Percentiles rank a stretch among this genome's conserved stretches.
Evolutionary conservation across 441 rosid genomes (phyloP).

Genomic region (Capsella rubella): DNA sequence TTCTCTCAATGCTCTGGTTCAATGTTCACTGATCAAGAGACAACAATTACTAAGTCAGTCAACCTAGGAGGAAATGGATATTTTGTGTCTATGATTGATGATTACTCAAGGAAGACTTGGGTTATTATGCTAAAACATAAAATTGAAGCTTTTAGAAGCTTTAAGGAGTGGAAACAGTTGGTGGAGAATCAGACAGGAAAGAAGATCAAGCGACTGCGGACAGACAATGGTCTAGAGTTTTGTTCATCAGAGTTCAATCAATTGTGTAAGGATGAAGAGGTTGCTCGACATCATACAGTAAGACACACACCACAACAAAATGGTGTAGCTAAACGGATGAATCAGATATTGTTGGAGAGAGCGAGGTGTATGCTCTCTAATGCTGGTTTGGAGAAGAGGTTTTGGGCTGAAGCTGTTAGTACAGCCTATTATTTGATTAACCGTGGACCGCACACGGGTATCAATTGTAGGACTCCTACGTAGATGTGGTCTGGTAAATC

Average conservation of each 20-base stretch:
- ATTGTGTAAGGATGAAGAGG: not conserved
- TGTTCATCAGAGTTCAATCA: not conserved
- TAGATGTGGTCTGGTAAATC: not conserved
- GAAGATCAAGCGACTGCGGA: not conserved
- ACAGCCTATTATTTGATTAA: not conserved
- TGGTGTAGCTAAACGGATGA: not conserved
- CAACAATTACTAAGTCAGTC: no score
- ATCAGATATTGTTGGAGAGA: not conserved
- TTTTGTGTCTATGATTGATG: not conserved
- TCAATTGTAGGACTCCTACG: not conserved
- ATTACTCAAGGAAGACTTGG: no score
- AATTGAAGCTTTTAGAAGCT: not conserved
- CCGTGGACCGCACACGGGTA: not conserved
- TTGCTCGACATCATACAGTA: not conserved
- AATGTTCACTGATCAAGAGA: no score
- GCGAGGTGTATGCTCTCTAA: not conserved
- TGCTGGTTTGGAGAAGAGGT: not conserved
- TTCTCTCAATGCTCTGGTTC: no score
- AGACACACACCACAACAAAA: not conserved
- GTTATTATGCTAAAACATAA: not conserved
- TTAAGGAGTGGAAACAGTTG: not conserved
- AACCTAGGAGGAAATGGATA: not conserved
- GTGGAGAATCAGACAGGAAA: not conserved
- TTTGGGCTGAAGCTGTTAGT: not conserved
- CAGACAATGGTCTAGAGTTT: not conserved